Conservation (phyloP, 345 rosid genomes). For the Sisymbrium altissimum region DNA sequence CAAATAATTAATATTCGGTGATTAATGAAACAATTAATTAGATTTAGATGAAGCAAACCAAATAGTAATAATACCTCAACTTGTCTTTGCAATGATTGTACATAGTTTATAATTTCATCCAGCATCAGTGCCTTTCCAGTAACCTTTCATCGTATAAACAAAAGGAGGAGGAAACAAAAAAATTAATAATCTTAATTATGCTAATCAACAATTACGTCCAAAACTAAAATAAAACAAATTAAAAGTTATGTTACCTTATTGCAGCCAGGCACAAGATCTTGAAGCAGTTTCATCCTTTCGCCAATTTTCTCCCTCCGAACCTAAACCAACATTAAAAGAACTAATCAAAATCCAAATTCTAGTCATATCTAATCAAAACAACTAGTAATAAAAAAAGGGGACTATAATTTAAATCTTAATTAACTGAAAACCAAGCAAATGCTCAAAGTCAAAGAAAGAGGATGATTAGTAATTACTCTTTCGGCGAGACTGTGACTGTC, state of each 20-base stretch:
- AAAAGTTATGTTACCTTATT: constrained; percentile 54
- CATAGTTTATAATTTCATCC: constrained; percentile 89
- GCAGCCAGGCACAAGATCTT: constrained; percentile 98
- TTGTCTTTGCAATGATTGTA: constrained; percentile 87
- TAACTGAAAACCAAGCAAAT: not conserved
- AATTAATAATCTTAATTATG: constrained; percentile 1
- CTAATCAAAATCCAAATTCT: not conserved
- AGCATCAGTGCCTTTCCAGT: constrained; percentile 88
- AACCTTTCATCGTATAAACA: constrained; percentile 45
- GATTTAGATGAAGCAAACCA: not conserved
- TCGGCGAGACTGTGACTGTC: constrained; percentile 97
- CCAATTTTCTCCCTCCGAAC: constrained; percentile 94
- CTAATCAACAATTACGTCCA: not conserved
- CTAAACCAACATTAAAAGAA: constrained; percentile 17
- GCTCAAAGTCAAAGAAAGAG: not conserved
- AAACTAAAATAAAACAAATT: not conserved
- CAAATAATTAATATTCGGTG: constrained; percentile 26
- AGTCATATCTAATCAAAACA: not conserved
- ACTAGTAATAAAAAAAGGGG: not conserved
- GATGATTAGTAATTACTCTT: constrained; percentile 46
- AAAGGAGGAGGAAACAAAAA: not conserved
- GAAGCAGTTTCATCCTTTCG: constrained; percentile 93
- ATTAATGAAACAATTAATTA: constrained; percentile 9
- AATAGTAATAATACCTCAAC: constrained; percentile 82
- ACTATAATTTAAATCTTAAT: not conserved